Percentiles rank a stretch among this genome's conserved stretches.
Conservation (phyloP, 2,329 filamentous ascomycete genomes). For the Neofusicoccum ribis region DNA sequence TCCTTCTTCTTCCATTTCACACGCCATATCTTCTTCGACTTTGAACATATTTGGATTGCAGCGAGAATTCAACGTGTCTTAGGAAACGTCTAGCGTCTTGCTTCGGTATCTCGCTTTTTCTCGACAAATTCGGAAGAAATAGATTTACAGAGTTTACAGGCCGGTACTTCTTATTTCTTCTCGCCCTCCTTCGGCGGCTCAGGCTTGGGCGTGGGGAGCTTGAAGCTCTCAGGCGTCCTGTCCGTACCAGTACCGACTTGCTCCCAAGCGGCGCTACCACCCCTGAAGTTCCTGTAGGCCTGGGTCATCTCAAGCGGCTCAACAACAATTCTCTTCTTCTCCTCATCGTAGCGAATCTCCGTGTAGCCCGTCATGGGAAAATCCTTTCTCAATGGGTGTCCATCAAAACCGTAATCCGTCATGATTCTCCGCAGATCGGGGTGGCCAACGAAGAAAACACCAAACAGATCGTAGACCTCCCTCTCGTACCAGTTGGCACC, state of each 20-base stretch:
- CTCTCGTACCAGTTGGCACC: slow-evolving; percentile 99
- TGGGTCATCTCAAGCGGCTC: slow-evolving; percentile 97
- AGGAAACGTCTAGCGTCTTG: slow-evolving; percentile 4
- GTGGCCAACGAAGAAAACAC: slow-evolving; percentile 94
- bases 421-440: slow-evolving; percentile 96
- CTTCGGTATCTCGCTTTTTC: slow-evolving; percentile 7
- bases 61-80: not conserved
- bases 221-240: slow-evolving; percentile 81
- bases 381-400: slow-evolving; percentile 94
- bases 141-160: slow-evolving; percentile 15
- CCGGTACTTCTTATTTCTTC: slow-evolving; percentile 53
- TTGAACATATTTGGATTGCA: not conserved
- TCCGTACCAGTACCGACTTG: slow-evolving; percentile 72
- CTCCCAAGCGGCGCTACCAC: slow-evolving; percentile 54
- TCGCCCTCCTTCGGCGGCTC: slow-evolving; percentile 77
- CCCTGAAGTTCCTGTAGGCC: slow-evolving; percentile 96
- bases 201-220: slow-evolving; percentile 91
- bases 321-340: slow-evolving; percentile 99
- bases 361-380: slow-evolving; percentile 98
- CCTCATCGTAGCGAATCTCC: slow-evolving; percentile 96
- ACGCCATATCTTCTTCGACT: not conserved
- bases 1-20: too few species aligned
- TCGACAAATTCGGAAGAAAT: slow-evolving; percentile 8
- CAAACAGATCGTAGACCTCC: slow-evolving; percentile 96
- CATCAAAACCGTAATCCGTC: slow-evolving; percentile 99